A percentile compares a stretch with the other conserved stretches of the same genome.
Evolutionary conservation across 1,284 basidiomycete genomes (phyloP).

Genomic region (Vanrija sp.): DNA sequence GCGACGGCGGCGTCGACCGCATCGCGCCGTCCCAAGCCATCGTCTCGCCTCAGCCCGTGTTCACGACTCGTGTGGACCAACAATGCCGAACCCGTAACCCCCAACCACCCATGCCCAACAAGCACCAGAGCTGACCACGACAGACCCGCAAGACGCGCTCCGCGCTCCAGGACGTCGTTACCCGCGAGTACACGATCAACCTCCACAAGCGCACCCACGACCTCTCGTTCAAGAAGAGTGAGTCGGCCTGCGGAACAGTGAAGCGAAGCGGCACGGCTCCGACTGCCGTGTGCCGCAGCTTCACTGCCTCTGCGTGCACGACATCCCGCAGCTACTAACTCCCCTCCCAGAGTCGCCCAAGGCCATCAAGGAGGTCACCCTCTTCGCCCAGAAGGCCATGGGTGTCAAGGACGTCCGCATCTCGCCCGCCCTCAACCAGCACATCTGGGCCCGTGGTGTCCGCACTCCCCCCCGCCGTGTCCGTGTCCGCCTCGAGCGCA

Average conservation of each 20-base stretch:
- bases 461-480: conserved; percentile 86
- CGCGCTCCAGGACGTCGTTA: conserved; percentile 91
- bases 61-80: too few species aligned
- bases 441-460: conserved; percentile 75
- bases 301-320: neutral
- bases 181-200: conserved; percentile 94
- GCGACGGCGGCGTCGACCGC: too few species aligned
- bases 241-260: conserved; percentile 8
- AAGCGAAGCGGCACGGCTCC: too few species aligned
- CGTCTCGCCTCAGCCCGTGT: too few species aligned
- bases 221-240: conserved; percentile 85
- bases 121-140: conserved; percentile 2
- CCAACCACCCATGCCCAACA: neutral
- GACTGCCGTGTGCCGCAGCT: too few species aligned
- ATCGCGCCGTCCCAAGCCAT: too few species aligned
- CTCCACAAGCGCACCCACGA: conserved; percentile 89
- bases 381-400: conserved; percentile 89
- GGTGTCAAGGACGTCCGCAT: conserved; percentile 86
- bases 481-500: conserved; percentile 87
- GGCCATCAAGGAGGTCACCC: conserved; percentile 86
- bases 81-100: too few species aligned
- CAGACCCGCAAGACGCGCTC: conserved; percentile 83
- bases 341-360: conserved; percentile 61
- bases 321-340: conserved; percentile 6
- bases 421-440: conserved; percentile 91